Conservation (phyloP, 2,329 filamentous ascomycete species). For the Pseudocercospora vitis region DNA sequence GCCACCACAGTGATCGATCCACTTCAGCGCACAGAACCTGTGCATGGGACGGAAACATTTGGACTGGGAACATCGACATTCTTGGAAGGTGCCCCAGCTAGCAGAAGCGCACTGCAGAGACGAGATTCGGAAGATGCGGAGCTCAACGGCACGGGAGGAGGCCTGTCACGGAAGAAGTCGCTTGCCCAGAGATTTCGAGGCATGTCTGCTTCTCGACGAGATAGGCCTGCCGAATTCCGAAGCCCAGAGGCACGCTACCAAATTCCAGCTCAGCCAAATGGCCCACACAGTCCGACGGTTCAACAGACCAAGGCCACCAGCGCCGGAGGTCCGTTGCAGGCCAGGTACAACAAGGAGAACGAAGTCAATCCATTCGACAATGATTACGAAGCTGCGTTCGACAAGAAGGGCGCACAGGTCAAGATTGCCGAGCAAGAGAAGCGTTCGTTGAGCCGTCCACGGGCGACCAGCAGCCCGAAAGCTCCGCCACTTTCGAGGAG, state of each 20-base stretch:
- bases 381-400: constrained; percentile 70
- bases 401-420: constrained; percentile 63
- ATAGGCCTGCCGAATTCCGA: constrained; percentile 36
- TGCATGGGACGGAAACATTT: constrained; percentile 80
- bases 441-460: constrained; percentile 20
- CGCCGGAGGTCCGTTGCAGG: constrained; percentile 45
- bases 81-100: constrained; percentile 87
- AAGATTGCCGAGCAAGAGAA: constrained; percentile 50
- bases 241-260: constrained; percentile 57
- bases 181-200: constrained; percentile 87
- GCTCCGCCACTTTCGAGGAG: constrained; percentile 34
- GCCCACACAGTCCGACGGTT: constrained; percentile 23
- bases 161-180: constrained; percentile 87
- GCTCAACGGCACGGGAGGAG: constrained; percentile 48
- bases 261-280: constrained; percentile 16
- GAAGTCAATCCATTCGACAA: constrained; percentile 70
- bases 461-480: constrained; percentile 61
- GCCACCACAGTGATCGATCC: constrained; percentile 62
- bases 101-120: constrained; percentile 73
- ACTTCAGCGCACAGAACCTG: constrained; percentile 63
- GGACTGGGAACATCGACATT: constrained; percentile 94
- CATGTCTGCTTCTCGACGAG: constrained; percentile 69
- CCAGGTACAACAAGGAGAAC: constrained; percentile 38
- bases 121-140: constrained; percentile 67
- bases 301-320: constrained; percentile 36